phyloP scores from a whole-genome alignment of 106 monocot species.

The Allium fistulosum region DNA sequence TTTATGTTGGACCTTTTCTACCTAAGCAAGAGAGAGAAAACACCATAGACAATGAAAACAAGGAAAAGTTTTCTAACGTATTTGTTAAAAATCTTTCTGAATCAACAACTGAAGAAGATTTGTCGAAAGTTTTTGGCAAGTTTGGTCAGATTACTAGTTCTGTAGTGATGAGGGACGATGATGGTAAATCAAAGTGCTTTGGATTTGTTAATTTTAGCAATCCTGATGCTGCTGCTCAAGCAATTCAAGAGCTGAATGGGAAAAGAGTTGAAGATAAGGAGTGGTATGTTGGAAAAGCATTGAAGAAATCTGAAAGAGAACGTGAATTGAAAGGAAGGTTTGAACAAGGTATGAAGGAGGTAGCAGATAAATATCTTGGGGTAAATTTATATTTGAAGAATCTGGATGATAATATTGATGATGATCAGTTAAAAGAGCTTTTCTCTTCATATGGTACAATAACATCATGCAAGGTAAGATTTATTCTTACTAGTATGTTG shows the following conservation, averaged over 20 bases:
- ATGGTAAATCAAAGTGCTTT: constrained; percentile 91
- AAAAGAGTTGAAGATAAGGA: constrained; percentile 80
- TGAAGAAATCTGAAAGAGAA: constrained; percentile 88
- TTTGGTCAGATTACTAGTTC: constrained; percentile 72
- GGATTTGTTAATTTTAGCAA: constrained; percentile 94
- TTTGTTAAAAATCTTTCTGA: constrained; percentile 89
- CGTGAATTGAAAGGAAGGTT: constrained; percentile 60
- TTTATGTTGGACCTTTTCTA: constrained; percentile 89
- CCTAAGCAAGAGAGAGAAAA: constrained; percentile 86
- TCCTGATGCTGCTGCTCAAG: constrained; percentile 68
- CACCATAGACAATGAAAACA: constrained; percentile 23
- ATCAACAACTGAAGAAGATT: constrained; percentile 47
- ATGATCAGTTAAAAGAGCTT: constrained; percentile 70
- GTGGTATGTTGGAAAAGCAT: constrained; percentile 93
- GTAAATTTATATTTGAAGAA: constrained; percentile 89
- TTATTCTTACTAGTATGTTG: constrained; percentile 29
- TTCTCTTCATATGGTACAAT: constrained; percentile 69
- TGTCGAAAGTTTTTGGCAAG: constrained; percentile 55
- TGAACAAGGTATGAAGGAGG: constrained; percentile 61
- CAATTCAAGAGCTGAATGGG: constrained; percentile 71
- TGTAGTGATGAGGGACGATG: constrained; percentile 71
- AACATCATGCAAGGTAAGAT: constrained; percentile 74
- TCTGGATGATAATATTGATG: constrained; percentile 61
- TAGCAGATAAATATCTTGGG: constrained; percentile 56
- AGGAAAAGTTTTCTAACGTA: constrained; percentile 71